A percentile compares a stretch with the other conserved stretches of the same genome.
Conservation (phyloP, 1,284 basidiomycete genomes). For the Lignosus rhinocerotis region DNA sequence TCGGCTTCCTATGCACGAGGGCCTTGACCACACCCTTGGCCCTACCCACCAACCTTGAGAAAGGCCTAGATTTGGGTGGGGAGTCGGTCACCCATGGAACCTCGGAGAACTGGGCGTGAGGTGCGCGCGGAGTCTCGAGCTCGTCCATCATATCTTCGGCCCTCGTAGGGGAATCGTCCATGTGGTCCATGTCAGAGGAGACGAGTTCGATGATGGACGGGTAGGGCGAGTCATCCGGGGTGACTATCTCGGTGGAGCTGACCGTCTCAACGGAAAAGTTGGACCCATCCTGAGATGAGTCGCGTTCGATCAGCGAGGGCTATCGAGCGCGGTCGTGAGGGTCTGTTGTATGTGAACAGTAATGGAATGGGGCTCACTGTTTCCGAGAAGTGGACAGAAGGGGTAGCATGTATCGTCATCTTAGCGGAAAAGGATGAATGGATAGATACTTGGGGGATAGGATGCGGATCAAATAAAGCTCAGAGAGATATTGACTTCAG, state of each 20-base stretch:
- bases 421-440: neutral
- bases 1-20: conserved; percentile 3
- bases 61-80: neutral
- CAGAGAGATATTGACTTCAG: neutral
- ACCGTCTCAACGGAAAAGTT: neutral
- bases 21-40: conserved; percentile 16
- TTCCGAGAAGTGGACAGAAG: neutral
- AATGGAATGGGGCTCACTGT: neutral
- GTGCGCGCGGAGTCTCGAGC: neutral
- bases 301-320: neutral
- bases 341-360: neutral
- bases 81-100: neutral
- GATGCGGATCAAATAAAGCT: neutral
- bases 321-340: neutral
- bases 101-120: neutral
- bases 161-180: neutral
- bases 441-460: neutral
- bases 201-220: neutral
- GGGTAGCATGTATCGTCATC: neutral
- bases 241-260: neutral
- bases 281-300: neutral
- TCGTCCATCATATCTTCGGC: neutral
- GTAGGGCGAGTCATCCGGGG: neutral
- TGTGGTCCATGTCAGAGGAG: conserved; percentile 1
- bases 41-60: conserved; percentile 12